Conservation (phyloP, 441 rosid genomes). For the Syzygium malaccense region DNA sequence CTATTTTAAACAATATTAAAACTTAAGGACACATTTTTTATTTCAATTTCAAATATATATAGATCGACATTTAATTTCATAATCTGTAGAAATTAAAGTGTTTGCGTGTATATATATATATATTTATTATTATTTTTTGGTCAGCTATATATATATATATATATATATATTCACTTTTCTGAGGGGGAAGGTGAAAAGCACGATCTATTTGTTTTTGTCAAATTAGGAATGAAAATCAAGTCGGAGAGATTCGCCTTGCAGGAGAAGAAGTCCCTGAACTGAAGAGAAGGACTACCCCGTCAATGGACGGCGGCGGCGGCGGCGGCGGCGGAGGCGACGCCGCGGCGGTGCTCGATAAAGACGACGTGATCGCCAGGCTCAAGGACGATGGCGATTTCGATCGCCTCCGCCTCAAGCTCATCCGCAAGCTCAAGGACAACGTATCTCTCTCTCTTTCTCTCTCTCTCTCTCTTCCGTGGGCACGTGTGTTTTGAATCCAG, state of each 20-base stretch:
- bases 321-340: neutral
- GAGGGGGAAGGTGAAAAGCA: neutral
- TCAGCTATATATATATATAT: too few relatives aligned
- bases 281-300: neutral
- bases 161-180: neutral
- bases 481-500: neutral
- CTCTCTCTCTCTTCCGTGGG: neutral
- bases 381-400: slow-evolving; percentile 95
- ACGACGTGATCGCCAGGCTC: slow-evolving; percentile 65
- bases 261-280: neutral
- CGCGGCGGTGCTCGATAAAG: slow-evolving; percentile 21
- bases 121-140: too few relatives aligned
- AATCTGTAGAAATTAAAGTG: too few relatives aligned
- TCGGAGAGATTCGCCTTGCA: neutral
- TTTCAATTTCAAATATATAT: too few relatives aligned
- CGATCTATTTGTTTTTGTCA: neutral
- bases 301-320: neutral
- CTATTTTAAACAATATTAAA: neutral
- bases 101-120: too few relatives aligned
- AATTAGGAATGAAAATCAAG: neutral
- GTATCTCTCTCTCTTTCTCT: slow-evolving; percentile 17
- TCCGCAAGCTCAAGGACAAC: slow-evolving; percentile 79
- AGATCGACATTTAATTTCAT: neutral
- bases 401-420: slow-evolving; percentile 75
- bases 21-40: neutral